Evolutionary conservation across 129 eudicot species (phyloP).

Genomic region (Artemisia annua): DNA sequence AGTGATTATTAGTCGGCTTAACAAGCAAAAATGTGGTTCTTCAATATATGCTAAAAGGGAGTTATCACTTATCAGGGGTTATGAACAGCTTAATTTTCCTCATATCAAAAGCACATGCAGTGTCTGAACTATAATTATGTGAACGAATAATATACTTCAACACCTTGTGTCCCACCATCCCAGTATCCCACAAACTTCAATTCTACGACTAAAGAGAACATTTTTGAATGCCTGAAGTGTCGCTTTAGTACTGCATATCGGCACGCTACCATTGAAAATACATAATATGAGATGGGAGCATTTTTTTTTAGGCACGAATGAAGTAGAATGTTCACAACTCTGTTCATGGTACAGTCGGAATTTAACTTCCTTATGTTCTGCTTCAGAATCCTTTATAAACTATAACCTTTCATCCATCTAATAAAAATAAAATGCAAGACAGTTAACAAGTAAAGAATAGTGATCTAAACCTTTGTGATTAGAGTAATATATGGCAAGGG

Average conservation of each 20-base stretch:
- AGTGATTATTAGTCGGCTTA: neutral
- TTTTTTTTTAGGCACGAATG: too few relatives aligned
- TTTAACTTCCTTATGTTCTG: too few relatives aligned
- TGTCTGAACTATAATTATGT: neutral
- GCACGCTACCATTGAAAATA: neutral
- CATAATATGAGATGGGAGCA: neutral
- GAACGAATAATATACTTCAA: neutral
- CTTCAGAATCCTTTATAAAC: too few relatives aligned
- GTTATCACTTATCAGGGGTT: neutral
- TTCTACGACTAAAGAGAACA: neutral
- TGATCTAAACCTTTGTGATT: too few relatives aligned
- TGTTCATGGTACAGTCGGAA: too few relatives aligned
- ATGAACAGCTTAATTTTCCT: neutral
- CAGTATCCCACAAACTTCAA: neutral
- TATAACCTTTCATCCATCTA: too few relatives aligned
- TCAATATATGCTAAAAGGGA: neutral
- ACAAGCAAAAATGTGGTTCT: neutral
- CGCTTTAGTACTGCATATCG: neutral
- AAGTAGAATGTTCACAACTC: too few relatives aligned
- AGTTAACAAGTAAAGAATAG: neutral
- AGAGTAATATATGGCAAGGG: neutral
- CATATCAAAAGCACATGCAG: neutral
- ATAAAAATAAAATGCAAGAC: neutral
- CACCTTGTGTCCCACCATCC: slow-evolving; percentile 1
- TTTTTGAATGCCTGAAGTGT: neutral